A percentile compares a stretch with the other conserved stretches of the same genome.
Conservation (phyloP, 306 rosid species). For the Luffa acutangula region DNA sequence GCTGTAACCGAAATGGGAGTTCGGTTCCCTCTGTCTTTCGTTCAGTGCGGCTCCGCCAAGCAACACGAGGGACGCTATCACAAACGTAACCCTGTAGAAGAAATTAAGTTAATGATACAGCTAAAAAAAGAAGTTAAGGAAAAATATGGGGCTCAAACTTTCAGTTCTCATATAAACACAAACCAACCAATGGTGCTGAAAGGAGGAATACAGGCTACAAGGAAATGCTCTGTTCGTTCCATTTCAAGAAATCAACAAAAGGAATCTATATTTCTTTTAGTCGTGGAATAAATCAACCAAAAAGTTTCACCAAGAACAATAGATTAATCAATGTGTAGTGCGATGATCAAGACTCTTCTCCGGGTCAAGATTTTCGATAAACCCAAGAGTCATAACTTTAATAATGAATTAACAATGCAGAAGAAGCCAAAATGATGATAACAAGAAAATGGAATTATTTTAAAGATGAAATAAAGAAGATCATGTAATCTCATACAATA, state of each 20-base stretch:
- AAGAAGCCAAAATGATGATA: not conserved
- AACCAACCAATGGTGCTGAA: not conserved
- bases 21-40: constrained; percentile 34
- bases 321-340: not conserved
- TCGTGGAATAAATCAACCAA: not conserved
- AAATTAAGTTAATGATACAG: not conserved
- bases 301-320: not conserved
- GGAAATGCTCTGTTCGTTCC: not conserved
- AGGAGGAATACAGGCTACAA: not conserved
- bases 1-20: constrained; percentile 44
- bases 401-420: not conserved
- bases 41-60: constrained; percentile 63
- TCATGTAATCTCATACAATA: too few species aligned
- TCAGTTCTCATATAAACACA: not conserved
- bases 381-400: not conserved
- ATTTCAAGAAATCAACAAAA: not conserved
- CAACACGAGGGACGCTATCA: constrained; percentile 51
- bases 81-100: constrained; percentile 58
- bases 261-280: not conserved
- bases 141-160: not conserved
- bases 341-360: constrained; percentile 1
- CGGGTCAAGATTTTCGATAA: not conserved
- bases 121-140: not conserved
- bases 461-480: too few species aligned
- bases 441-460: too few species aligned